Base-by-base conservation (phyloP, 73 alveolate species). In the Diophrys appendiculata region DNA sequence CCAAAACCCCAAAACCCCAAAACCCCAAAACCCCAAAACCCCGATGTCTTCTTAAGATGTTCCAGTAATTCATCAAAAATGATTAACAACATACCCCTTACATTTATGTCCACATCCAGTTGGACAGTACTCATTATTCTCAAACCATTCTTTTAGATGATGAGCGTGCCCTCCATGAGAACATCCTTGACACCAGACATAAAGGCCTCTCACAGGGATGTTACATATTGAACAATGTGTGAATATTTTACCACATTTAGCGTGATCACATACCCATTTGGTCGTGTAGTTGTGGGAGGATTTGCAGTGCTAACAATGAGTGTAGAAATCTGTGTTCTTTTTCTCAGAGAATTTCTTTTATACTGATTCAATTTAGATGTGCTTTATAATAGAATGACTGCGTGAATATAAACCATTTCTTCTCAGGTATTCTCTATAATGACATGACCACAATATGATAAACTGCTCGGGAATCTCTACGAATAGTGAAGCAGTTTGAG, bases 101-200 rank as follows among this genome's bases (percentile, higher is more conserved):
- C 90, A 81, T n/a, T 73, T 43, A 81, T 81, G 90, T 28, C 90
- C 90, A 74, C 90, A 81, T n/a, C 90, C 90, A 52, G 90, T 74
- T 24, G 91, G 91, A 34, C 91, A 83, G 13, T 1, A 27, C 54
- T 33, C 27, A 5, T 67, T 30, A 31, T 35, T 8, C 1, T 32
- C n/a, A 71, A 64, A 83, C 91, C 91, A 83, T 24, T 68, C 43
- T 29, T 73, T 29, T 64, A 83, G 30, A 65, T 83, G 91, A 27
- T 55, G 33, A 18, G 68, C 29, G 43, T 83, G 91, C 55, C 91
- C 91, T 60, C 91, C 91, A 67, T 77, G 91, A 1, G 86, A 65
- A 25, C 91, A 83, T 29, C 73, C 87, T 64, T 83, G 82, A 53
- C 91, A 83, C 86, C 91, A 76, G 52, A 71, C 32, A 52, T 54